phyloP scores from a whole-genome alignment of 2,329 filamentous ascomycete species.

The Parafenestella ontariensis region DNA sequence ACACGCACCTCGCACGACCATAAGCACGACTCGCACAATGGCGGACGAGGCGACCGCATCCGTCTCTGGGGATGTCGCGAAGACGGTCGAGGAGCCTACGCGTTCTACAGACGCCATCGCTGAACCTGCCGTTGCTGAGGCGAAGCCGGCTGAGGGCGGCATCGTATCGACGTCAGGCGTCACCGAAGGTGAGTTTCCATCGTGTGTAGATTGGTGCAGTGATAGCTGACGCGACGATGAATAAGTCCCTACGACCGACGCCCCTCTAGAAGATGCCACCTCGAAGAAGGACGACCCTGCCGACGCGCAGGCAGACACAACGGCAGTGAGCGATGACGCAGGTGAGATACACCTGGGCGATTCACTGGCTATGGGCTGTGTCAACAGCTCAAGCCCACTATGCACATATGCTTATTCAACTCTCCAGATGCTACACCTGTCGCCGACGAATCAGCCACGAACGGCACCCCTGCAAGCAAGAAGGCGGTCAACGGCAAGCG shows the following conservation, averaged over 20 bases:
- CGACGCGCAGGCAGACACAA: conserved; percentile 34
- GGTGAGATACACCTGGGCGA: conserved; percentile 27
- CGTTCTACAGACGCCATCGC: conserved; percentile 37
- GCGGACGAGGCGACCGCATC: conserved; percentile 44
- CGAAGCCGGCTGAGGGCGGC: conserved; percentile 38
- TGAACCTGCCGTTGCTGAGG: conserved; percentile 36
- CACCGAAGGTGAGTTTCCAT: conserved; percentile 37
- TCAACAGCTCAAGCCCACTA: neutral
- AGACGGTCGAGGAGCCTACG: conserved; percentile 39
- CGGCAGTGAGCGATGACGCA: conserved; percentile 25
- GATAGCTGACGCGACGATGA: conserved; percentile 27
- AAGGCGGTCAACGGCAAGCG: conserved; percentile 57
- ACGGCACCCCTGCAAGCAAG: conserved; percentile 57
- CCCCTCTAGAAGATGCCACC: conserved; percentile 24
- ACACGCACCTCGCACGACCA: conserved; percentile 40
- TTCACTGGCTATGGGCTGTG: neutral
- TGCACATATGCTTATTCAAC: conserved; percentile 18
- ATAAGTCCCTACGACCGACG: conserved; percentile 27
- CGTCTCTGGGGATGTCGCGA: conserved; percentile 33
- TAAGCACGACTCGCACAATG: conserved; percentile 45
- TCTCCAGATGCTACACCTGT: conserved; percentile 45
- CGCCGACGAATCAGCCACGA: conserved; percentile 50
- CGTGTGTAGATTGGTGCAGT: neutral
- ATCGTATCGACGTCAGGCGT: conserved; percentile 36
- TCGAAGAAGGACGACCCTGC: conserved; percentile 30